Base-by-base conservation (phyloP, 352 stramenopile species). In the Globisporangium cederbergense region DNA sequence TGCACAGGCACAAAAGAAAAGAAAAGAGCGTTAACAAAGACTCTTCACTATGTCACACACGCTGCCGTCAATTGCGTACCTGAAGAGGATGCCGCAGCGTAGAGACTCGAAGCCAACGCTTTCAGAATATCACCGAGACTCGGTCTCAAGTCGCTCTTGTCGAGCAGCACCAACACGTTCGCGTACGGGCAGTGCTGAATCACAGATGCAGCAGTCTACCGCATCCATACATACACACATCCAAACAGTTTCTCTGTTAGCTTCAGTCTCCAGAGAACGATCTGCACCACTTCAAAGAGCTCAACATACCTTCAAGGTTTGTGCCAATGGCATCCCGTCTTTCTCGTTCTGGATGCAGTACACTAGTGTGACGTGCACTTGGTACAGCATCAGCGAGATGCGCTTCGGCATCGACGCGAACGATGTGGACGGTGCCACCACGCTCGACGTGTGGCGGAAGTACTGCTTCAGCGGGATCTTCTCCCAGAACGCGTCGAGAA, bases 331-430 rank as follows among this genome's bases (percentile, higher is more conserved):
- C 5, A 70, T 65, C 0, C 73, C 62, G 18, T 91, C 83, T 45
- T 83, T 88, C 57, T 96, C 85, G 61, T 90, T 81, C 62, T 92
- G 85, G 25, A 96, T 87, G 50, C 78, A 88, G 45, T 91, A 91
- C 60, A 93, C 83, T 38, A 96, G 66, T 3, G 86, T 89, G 30
- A 93, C 71, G 62, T 94, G 85, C 6, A 92, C 79, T 70, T 94
- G 87, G 56, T 91, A 91, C 20, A 94, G 45, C 87, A 96, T 94
- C 38, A 90, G 63, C 45, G 86, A 91, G 18, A 93, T 86, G 0
- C 85, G 79, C 55, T 91, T 91, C 14, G 85, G 84, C 79, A 91
- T 91, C 8, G 82, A 93, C n/a, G 87, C 81, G 66, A 96, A 94
- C 36, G 87, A 86, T 46, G 77, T 87, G 2, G 85, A 81, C 13